These are phyloP conservation scores for Fusarium buharicum DNA, from an alignment of 2,329 filamentous ascomycete genomes.

Conservation along the genomic window DNA sequence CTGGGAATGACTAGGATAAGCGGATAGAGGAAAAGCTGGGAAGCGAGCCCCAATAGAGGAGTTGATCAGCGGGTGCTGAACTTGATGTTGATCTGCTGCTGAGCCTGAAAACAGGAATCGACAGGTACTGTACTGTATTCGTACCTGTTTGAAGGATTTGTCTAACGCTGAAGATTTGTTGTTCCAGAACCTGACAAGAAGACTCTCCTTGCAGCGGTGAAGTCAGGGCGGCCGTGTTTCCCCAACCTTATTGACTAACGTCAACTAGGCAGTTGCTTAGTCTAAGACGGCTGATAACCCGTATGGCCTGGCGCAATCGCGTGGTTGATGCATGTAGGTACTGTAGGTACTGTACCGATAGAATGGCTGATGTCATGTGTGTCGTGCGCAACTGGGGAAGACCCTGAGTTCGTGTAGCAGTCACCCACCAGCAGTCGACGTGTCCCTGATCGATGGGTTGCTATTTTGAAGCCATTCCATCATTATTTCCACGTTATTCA, in stretches of 20 bases:
- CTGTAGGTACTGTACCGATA: background rate
- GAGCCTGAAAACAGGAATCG: constrained; percentile 31
- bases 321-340: constrained; percentile 15
- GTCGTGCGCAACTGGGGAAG: constrained; percentile 11
- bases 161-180: background rate
- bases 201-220: constrained; percentile 33
- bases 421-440: constrained; percentile 18
- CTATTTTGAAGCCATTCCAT: constrained; percentile 19
- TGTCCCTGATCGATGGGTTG: constrained; percentile 23
- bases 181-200: constrained; percentile 35
- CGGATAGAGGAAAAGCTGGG: background rate
- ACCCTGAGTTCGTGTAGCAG: constrained; percentile 18
- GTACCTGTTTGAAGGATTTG: background rate
- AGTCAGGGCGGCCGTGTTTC: no score
- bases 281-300: constrained; percentile 23
- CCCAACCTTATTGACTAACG: constrained; percentile 14
- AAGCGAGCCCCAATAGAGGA: constrained; percentile 10
- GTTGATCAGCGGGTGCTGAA: constrained; percentile 16
- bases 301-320: constrained; percentile 23
- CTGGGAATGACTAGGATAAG: constrained; percentile 7
- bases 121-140: constrained; percentile 3
- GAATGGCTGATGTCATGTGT: constrained; percentile 38
- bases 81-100: constrained; percentile 13
- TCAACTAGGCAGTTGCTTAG: constrained; percentile 17
- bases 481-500: background rate